These are phyloP conservation scores for Dothidotthia symphoricarpi DNA, from an alignment of 2,329 filamentous ascomycete species.

Conservation along the genomic window DNA sequence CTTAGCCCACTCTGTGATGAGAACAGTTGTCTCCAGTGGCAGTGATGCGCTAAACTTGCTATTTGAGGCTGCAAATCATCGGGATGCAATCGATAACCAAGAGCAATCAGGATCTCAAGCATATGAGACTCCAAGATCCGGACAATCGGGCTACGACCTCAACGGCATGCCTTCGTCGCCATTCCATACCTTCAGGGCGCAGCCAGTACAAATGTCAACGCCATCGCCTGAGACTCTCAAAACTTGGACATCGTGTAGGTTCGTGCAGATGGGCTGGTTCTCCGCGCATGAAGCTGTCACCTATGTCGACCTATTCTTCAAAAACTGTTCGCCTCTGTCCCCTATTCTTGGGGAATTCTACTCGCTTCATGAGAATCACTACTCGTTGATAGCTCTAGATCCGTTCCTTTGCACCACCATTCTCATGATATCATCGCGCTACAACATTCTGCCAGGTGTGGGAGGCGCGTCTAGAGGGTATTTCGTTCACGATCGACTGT, in stretches of 20 bases:
- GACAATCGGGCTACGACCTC: conserved; percentile 24
- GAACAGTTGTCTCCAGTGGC: conserved; percentile 53
- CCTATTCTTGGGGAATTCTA: conserved; percentile 54
- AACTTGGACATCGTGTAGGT: conserved; percentile 52
- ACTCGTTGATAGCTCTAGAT: conserved; percentile 50
- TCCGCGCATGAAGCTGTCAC: conserved; percentile 55
- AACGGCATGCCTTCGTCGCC: conserved; percentile 25
- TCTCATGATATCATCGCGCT: conserved; percentile 56
- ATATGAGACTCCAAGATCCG: conserved; percentile 40
- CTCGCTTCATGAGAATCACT: conserved; percentile 50
- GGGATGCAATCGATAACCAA: conserved; percentile 38
- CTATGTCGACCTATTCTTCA: conserved; percentile 54
- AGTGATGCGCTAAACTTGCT: conserved; percentile 55
- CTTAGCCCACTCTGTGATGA: conserved; percentile 45
- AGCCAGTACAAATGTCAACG: conserved; percentile 41
- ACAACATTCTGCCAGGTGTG: conserved; percentile 42
- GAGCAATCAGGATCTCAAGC: conserved; percentile 37
- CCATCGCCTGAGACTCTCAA: conserved; percentile 44
- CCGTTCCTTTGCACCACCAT: conserved; percentile 56
- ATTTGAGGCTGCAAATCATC: conserved; percentile 50
- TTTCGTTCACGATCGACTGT: conserved; percentile 55
- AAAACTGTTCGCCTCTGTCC: conserved; percentile 52
- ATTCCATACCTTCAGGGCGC: conserved; percentile 34
- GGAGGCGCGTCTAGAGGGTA: conserved; percentile 50
- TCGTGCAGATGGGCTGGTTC: conserved; percentile 58